Conservation (phyloP, 768 basidiomycete genomes). For the Lactarius hatsudake region DNA sequence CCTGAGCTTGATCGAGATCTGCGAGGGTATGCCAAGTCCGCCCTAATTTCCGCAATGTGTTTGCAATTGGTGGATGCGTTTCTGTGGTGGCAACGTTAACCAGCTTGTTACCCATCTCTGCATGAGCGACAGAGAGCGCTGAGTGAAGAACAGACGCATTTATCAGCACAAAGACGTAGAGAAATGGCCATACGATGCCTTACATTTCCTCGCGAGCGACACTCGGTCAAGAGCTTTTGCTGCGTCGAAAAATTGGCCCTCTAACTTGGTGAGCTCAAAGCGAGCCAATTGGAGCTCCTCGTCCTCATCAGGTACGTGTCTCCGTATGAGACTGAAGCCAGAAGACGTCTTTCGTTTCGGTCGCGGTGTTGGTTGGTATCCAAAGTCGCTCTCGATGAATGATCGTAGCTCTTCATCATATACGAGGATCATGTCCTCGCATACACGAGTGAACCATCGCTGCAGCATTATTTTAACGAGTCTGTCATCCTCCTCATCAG, state of each 20-base stretch:
- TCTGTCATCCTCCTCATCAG: conserved; percentile 97
- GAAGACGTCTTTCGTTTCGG: conserved; percentile 69
- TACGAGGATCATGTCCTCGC: conserved; percentile 85
- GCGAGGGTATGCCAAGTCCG: conserved; percentile 83
- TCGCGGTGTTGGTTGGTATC: conserved; percentile 82
- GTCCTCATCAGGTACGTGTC: conserved; percentile 90
- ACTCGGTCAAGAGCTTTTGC: conserved; percentile 90
- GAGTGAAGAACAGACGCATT: conserved; percentile 21
- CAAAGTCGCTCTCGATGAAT: conserved; percentile 97
- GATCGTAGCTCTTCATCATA: conserved; percentile 91
- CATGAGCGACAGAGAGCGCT: conserved; percentile 77
- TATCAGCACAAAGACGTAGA: conserved; percentile 15
- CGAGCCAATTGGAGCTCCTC: conserved; percentile 88
- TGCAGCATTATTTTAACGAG: conserved; percentile 94
- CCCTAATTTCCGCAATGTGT: conserved; percentile 82
- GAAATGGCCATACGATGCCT: conserved; percentile 19
- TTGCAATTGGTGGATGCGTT: conserved; percentile 77
- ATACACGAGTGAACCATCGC: conserved; percentile 89
- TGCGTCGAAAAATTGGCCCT: conserved; percentile 88
- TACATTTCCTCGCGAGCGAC: conserved; percentile 76
- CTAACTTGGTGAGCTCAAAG: conserved; percentile 88
- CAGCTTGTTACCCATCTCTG: conserved; percentile 93
- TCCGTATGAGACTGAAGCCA: conserved; percentile 72
- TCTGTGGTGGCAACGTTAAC: conserved; percentile 88
- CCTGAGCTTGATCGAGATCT: conserved; percentile 87